These are phyloP conservation scores for Candida sonorensis DNA, from an alignment of 805 yeast species.

Conservation along the genomic window DNA sequence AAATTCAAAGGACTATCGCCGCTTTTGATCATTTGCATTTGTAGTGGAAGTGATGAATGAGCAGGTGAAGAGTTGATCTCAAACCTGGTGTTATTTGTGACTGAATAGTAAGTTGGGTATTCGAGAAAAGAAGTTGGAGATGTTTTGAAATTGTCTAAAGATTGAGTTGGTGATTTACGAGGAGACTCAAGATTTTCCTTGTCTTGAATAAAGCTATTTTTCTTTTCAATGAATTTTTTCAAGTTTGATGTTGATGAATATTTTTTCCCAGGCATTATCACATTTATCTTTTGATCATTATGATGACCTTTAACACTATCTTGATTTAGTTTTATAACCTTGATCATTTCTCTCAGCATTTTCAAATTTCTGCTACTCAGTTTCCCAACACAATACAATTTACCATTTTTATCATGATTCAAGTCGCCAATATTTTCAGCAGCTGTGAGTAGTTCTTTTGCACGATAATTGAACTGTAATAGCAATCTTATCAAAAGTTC, in stretches of 20 bases:
- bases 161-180: too few species aligned
- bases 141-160: too few species aligned
- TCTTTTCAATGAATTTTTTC: conserved; percentile 8
- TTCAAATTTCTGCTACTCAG: conserved; percentile 12
- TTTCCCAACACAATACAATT: background rate
- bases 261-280: conserved; percentile 26
- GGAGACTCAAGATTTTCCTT: too few species aligned
- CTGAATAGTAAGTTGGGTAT: too few species aligned
- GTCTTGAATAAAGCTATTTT: too few species aligned
- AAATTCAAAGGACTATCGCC: too few species aligned
- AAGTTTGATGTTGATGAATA: conserved; percentile 22
- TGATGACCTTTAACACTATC: conserved; percentile 9
- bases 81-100: too few species aligned
- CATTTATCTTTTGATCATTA: conserved; percentile 10
- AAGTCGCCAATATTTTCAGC: conserved; percentile 21
- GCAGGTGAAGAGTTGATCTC: too few species aligned
- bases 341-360: conserved; percentile 22
- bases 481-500: conserved; percentile 38
- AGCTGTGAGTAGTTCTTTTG: conserved; percentile 15
- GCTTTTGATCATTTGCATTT: too few species aligned
- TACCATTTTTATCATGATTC: conserved; percentile 1
- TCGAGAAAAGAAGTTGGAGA: too few species aligned
- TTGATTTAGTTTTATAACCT: background rate
- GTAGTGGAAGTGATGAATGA: too few species aligned
- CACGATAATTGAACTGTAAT: conserved; percentile 17